Evolutionary conservation across 2,329 filamentous ascomycete genomes (phyloP).

Genomic region (Ploettnerulaceae sp.): DNA sequence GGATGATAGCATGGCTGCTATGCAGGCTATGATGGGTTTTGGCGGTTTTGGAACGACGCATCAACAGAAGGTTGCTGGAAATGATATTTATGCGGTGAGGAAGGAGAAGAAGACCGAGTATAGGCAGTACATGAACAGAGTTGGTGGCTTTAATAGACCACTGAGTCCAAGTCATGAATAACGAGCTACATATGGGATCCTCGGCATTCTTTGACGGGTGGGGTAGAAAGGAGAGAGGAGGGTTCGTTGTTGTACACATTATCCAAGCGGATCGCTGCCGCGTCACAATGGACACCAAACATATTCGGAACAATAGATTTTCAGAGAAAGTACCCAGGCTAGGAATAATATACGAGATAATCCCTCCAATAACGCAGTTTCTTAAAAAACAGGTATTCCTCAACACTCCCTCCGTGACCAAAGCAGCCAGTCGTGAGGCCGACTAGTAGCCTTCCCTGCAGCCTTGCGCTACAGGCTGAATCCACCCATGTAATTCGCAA

Average conservation of each 20-base stretch:
- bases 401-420: constrained; percentile 2
- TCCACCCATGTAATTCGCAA: constrained; percentile 19
- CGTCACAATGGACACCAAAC: too few species aligned
- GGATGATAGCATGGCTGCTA: constrained; percentile 65
- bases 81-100: constrained; percentile 73
- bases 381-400: constrained; percentile 9
- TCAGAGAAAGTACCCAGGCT: neutral
- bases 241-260: too few species aligned
- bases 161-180: constrained; percentile 50
- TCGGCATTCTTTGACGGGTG: too few species aligned
- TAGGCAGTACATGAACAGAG: constrained; percentile 91
- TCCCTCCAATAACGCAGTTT: constrained; percentile 1
- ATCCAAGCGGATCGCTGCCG: too few species aligned
- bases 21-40: constrained; percentile 89
- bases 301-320: too few species aligned
- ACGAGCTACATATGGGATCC: too few species aligned
- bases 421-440: neutral
- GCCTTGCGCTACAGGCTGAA: constrained; percentile 31
- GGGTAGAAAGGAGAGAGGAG: too few species aligned
- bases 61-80: constrained; percentile 81
- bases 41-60: constrained; percentile 81
- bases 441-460: constrained; percentile 22
- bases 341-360: constrained; percentile 3
- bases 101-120: constrained; percentile 96
- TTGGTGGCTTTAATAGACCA: constrained; percentile 76